Conservation (phyloP, 2,329 filamentous ascomycete genomes). For the Stemphylium lycopersici region DNA sequence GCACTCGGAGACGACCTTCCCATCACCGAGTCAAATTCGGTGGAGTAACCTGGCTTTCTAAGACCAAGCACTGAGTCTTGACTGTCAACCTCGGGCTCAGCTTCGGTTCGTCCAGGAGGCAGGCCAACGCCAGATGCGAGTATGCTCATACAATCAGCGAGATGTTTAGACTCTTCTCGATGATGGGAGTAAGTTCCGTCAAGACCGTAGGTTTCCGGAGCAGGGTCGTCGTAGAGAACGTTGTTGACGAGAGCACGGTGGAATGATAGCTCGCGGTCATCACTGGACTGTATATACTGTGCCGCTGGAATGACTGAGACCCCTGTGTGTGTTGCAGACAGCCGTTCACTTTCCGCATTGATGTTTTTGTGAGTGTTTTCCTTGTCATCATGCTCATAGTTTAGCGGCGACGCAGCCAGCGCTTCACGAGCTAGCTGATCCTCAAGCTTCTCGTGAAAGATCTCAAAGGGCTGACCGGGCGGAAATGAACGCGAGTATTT, state of each 20-base stretch:
- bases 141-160: conserved; percentile 11
- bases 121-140: conserved; percentile 12
- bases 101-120: neutral
- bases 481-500: conserved; percentile 13
- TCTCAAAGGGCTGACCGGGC: conserved; percentile 18
- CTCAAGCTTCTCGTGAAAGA: conserved; percentile 26
- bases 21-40: neutral
- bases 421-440: conserved; percentile 26
- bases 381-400: conserved; percentile 31
- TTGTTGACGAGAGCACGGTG: conserved; percentile 10
- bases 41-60: neutral
- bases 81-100: neutral
- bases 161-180: neutral
- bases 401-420: conserved; percentile 21
- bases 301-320: conserved; percentile 24
- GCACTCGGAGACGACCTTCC: too few relatives aligned
- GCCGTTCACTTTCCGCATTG: conserved; percentile 2
- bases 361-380: conserved; percentile 20
- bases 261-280: neutral
- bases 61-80: neutral
- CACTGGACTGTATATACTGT: conserved; percentile 15
- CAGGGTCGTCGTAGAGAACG: conserved; percentile 12
- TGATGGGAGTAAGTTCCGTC: conserved; percentile 12
- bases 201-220: conserved; percentile 21
- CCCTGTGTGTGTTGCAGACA: conserved; percentile 3